phyloP scores from a whole-genome alignment of 805 yeast genomes.

The Lipomyces kockii region DNA sequence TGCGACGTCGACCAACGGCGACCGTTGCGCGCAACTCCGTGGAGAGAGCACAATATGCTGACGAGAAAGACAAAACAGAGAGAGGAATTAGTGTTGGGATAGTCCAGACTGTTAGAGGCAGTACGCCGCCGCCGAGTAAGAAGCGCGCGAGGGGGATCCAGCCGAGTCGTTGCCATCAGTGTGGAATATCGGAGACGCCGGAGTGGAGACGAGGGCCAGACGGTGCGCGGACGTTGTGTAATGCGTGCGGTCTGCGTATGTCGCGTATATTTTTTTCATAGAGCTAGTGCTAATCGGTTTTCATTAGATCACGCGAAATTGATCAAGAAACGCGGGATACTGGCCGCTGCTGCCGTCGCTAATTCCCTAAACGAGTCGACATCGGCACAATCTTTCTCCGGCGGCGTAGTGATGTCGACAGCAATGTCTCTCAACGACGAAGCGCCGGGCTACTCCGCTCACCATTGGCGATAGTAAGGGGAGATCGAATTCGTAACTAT shows the following conservation, averaged over 20 bases:
- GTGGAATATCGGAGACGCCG: slow-evolving; percentile 57
- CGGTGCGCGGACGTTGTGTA: slow-evolving; percentile 76
- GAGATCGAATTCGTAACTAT: background rate
- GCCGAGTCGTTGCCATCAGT: slow-evolving; percentile 35
- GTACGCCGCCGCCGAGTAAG: slow-evolving; percentile 9
- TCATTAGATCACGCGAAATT: slow-evolving; percentile 60
- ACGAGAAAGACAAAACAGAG: slow-evolving; percentile 2
- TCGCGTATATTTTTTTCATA: background rate
- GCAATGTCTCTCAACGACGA: background rate
- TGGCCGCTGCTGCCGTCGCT: background rate
- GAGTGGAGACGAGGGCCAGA: slow-evolving; percentile 86
- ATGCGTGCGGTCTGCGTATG: slow-evolving; percentile 71
- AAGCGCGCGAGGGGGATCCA: slow-evolving; percentile 24
- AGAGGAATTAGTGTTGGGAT: background rate
- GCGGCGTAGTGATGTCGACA: background rate
- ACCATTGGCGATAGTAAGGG: background rate
- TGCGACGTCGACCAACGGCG: slow-evolving; percentile 8
- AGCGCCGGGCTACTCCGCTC: background rate
- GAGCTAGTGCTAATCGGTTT: too few relatives aligned
- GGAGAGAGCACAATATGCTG: background rate
- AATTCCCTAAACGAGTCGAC: background rate
- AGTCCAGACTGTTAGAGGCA: background rate
- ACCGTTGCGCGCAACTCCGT: background rate
- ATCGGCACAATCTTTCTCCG: too few relatives aligned
- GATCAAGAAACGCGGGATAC: slow-evolving; percentile 48